A percentile compares a stretch with the other conserved stretches of the same genome.
These are phyloP conservation scores for Geotrichum phurueaensis DNA, from an alignment of 1,139 yeast species.

Conservation along the genomic window DNA sequence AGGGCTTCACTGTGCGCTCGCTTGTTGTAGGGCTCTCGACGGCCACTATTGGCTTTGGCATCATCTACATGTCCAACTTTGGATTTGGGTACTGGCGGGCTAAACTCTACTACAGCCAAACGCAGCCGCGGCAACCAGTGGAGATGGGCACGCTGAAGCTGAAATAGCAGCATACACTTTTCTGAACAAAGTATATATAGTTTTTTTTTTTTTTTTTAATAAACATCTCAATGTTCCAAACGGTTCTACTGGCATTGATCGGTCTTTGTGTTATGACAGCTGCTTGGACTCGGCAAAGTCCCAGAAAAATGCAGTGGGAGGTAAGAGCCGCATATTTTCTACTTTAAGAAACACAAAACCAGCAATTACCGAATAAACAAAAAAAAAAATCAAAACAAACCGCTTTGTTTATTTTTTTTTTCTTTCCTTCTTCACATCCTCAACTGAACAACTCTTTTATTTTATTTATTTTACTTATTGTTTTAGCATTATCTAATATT, in stretches of 20 bases:
- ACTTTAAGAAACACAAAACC: background rate
- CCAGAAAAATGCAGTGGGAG: background rate
- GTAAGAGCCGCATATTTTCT: background rate
- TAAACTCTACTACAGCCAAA: constrained; percentile 9
- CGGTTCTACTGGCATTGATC: no score
- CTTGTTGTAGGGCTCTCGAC: constrained; percentile 41
- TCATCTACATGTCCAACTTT: constrained; percentile 39
- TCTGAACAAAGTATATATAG: background rate
- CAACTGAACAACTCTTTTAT: background rate
- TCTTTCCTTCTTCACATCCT: background rate
- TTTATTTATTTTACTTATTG: background rate
- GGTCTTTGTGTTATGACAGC: no score
- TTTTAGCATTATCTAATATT: background rate
- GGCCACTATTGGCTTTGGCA: constrained; percentile 29
- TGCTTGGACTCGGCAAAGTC: background rate
- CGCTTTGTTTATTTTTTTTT: background rate
- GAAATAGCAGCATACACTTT: background rate
- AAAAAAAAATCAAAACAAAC: background rate
- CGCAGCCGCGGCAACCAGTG: background rate
- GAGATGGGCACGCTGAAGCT: constrained; percentile 7
- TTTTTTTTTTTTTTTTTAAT: background rate
- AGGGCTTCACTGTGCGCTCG: constrained; percentile 65
- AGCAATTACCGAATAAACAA: background rate
- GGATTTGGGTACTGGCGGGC: constrained; percentile 40
- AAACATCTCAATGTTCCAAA: background rate